These are phyloP conservation scores for Curvularia eragrostidis DNA, from an alignment of 2,329 filamentous ascomycete species.

Conservation along the genomic window DNA sequence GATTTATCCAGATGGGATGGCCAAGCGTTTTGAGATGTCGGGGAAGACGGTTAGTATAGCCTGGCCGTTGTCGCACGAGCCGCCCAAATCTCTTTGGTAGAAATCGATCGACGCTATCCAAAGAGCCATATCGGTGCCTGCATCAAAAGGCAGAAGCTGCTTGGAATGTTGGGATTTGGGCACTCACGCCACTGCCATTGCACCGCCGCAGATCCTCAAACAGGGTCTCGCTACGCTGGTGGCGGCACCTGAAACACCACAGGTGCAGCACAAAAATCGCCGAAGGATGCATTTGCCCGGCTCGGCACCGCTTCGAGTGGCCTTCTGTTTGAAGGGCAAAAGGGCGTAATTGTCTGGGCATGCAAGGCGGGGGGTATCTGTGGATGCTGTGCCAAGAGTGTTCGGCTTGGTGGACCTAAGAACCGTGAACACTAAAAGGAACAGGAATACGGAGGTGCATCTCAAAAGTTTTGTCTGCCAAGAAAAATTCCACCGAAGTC, in stretches of 20 bases:
- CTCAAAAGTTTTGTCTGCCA: too few relatives aligned
- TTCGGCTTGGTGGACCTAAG: background rate
- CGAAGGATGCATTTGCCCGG: background rate
- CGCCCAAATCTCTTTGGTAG: background rate
- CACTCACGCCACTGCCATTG: background rate
- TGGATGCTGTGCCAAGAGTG: background rate
- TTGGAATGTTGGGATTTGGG: background rate
- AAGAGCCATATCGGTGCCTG: background rate
- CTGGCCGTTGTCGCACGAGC: background rate
- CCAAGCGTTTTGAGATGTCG: background rate
- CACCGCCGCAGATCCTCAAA: constrained; percentile 4
- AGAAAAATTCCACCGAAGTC: too few relatives aligned
- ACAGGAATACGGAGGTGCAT: too few relatives aligned
- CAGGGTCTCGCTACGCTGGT: background rate
- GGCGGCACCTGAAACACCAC: background rate
- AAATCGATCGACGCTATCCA: background rate
- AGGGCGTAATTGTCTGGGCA: background rate
- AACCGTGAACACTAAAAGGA: background rate
- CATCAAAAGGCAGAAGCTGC: background rate
- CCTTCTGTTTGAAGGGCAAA: background rate
- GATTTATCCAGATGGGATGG: background rate
- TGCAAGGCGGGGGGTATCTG: background rate
- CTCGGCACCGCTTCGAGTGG: background rate
- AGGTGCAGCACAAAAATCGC: background rate
- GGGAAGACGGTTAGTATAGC: background rate